Percentiles rank a stretch among this genome's conserved stretches.
Evolutionary conservation across 352 stramenopile species (phyloP).

Genomic region (Phytophthora chlamydospora): DNA sequence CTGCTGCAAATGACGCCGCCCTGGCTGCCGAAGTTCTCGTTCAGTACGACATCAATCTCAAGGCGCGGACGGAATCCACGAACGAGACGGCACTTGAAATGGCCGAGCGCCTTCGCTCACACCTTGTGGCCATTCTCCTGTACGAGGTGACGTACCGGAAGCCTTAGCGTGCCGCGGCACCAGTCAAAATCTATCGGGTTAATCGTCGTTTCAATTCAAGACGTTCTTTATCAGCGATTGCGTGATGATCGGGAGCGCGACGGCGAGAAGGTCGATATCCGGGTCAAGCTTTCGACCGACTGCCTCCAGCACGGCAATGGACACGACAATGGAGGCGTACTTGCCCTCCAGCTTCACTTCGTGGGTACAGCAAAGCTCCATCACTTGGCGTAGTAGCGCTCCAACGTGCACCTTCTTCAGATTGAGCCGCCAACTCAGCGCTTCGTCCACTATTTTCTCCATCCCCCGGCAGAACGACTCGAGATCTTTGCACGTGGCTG

Average conservation of each 20-base stretch:
- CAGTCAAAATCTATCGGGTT: slow-evolving; percentile 7
- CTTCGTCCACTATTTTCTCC: slow-evolving; percentile 75
- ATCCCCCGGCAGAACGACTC: slow-evolving; percentile 78
- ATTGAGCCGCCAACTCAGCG: slow-evolving; percentile 62
- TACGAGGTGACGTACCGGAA: slow-evolving; percentile 76
- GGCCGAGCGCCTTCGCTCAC: slow-evolving; percentile 71
- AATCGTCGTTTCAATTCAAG: slow-evolving; percentile 24
- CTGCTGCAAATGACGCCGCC: slow-evolving; percentile 67
- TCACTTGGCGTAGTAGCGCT: slow-evolving; percentile 69
- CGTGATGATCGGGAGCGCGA: slow-evolving; percentile 93
- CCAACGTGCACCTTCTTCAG: slow-evolving; percentile 83
- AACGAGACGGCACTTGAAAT: slow-evolving; percentile 84
- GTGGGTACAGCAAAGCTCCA: slow-evolving; percentile 92
- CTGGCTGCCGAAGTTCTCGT: slow-evolving; percentile 75
- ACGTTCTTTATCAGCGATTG: slow-evolving; percentile 91
- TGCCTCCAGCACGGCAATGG: slow-evolving; percentile 94
- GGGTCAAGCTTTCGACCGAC: slow-evolving; percentile 91
- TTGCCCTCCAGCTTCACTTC: slow-evolving; percentile 94
- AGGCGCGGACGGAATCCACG: slow-evolving; percentile 62
- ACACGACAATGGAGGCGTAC: slow-evolving; percentile 95
- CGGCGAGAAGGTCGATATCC: slow-evolving; percentile 88
- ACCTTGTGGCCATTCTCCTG: slow-evolving; percentile 77
- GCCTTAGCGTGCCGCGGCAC: slow-evolving; percentile 3
- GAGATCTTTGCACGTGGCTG: slow-evolving; percentile 67
- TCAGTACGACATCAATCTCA: slow-evolving; percentile 64